phyloP scores from a whole-genome alignment of 1,284 basidiomycete genomes.

The Mycena sp. region DNA sequence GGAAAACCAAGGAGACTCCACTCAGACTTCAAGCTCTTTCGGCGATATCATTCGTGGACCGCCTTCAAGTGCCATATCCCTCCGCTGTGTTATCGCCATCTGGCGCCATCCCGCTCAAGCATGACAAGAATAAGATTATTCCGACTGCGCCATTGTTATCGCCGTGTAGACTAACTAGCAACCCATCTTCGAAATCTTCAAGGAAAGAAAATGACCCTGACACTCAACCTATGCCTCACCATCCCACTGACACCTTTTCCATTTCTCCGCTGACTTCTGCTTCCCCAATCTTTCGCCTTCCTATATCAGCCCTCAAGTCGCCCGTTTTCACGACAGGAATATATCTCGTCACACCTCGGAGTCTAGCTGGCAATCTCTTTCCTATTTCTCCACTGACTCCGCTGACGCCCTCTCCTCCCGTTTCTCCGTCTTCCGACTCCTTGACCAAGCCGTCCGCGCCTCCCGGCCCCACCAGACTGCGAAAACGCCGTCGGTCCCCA shows the following conservation, averaged over 20 bases:
- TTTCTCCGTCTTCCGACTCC: background rate
- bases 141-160: slow-evolving; percentile 11
- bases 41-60: slow-evolving; percentile 17
- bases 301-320: background rate
- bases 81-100: slow-evolving; percentile 12
- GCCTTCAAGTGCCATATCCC: slow-evolving; percentile 1
- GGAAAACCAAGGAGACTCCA: background rate
- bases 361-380: background rate
- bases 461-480: background rate
- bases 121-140: background rate
- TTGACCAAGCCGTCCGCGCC: background rate
- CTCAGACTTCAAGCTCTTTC: slow-evolving; percentile 1
- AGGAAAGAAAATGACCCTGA: slow-evolving; percentile 10
- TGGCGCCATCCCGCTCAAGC: background rate
- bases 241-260: background rate
- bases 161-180: background rate
- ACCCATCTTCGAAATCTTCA: background rate
- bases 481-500: slow-evolving; percentile 19
- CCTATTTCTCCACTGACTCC: slow-evolving; percentile 21
- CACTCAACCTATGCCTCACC: background rate
- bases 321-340: background rate
- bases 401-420: slow-evolving; percentile 19
- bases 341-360: background rate
- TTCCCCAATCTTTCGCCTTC: background rate
- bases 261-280: background rate